phyloP scores from a whole-genome alignment of 768 basidiomycete genomes.

The Macrolepiota fuliginosa region DNA sequence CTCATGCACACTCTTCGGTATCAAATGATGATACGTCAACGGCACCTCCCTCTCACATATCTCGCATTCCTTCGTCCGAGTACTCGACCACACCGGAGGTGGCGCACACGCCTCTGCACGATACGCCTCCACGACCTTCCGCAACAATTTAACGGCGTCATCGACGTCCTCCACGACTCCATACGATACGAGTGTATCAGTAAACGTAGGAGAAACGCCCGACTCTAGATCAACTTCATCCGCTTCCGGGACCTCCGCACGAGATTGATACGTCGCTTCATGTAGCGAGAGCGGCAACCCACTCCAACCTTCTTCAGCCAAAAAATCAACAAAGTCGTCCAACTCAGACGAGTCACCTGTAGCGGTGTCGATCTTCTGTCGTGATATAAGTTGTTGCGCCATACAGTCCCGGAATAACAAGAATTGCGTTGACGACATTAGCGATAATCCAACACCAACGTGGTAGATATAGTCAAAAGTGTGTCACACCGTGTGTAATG shows the following conservation, averaged over 20 bases:
- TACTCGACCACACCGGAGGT: slow-evolving; percentile 50
- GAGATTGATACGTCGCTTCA: slow-evolving; percentile 36
- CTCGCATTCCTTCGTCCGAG: slow-evolving; percentile 53
- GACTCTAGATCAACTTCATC: slow-evolving; percentile 33
- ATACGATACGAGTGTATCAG: slow-evolving; percentile 52
- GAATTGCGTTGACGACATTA: slow-evolving; percentile 6
- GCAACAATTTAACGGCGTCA: slow-evolving; percentile 36
- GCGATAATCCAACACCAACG: no score
- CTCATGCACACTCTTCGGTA: slow-evolving; percentile 50
- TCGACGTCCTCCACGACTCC: slow-evolving; percentile 40
- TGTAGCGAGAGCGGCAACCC: slow-evolving; percentile 35
- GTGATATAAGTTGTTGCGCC: neutral
- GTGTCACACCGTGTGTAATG: no score
- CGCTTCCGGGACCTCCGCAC: slow-evolving; percentile 20
- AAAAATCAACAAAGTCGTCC: slow-evolving; percentile 53
- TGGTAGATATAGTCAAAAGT: no score
- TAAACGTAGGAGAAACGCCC: slow-evolving; percentile 40
- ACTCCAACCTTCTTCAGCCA: slow-evolving; percentile 49
- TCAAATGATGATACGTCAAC: slow-evolving; percentile 61
- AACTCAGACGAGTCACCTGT: slow-evolving; percentile 28
- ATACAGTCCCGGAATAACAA: slow-evolving; percentile 15
- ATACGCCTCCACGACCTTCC: slow-evolving; percentile 39
- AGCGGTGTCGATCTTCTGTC: slow-evolving; percentile 14
- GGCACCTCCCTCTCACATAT: slow-evolving; percentile 57
- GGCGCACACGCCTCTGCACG: slow-evolving; percentile 44